These are phyloP conservation scores for Lanmaoa rubissima DNA, from an alignment of 768 basidiomycete genomes.

Conservation along the genomic window DNA sequence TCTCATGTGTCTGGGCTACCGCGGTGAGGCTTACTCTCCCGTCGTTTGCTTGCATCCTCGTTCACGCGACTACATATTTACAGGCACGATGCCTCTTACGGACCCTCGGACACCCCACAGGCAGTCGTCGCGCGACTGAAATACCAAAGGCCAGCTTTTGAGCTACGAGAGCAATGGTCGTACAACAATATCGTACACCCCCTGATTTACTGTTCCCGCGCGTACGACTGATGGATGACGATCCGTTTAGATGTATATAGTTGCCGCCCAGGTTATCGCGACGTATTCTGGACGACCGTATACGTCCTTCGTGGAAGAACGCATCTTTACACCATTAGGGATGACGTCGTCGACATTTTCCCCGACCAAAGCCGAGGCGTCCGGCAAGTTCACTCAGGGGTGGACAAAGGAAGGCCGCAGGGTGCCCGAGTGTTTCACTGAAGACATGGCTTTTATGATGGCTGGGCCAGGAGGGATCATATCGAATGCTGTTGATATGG, in stretches of 20 bases:
- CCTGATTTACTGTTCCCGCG: neutral
- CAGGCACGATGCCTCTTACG: constrained; percentile 37
- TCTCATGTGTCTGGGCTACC: constrained; percentile 42
- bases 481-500: constrained; percentile 43
- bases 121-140: constrained; percentile 26
- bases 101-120: constrained; percentile 25
- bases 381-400: constrained; percentile 34
- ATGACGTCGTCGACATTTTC: constrained; percentile 44
- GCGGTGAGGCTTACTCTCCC: constrained; percentile 21
- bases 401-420: constrained; percentile 35
- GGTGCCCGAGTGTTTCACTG: constrained; percentile 33
- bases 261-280: constrained; percentile 34
- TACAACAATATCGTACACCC: constrained; percentile 39
- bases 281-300: constrained; percentile 35
- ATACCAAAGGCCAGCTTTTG: constrained; percentile 32
- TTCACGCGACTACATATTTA: neutral
- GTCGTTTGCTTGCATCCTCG: neutral
- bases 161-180: constrained; percentile 36
- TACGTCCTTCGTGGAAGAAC: constrained; percentile 39
- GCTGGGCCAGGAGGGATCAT: constrained; percentile 46
- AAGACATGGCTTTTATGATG: constrained; percentile 21
- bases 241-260: constrained; percentile 39
- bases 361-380: constrained; percentile 28
- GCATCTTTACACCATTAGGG: constrained; percentile 39
- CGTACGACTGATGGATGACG: neutral